Evolutionary conservation across 2,329 filamentous ascomycete species (phyloP).

Genomic region (Xylogone sp.): DNA sequence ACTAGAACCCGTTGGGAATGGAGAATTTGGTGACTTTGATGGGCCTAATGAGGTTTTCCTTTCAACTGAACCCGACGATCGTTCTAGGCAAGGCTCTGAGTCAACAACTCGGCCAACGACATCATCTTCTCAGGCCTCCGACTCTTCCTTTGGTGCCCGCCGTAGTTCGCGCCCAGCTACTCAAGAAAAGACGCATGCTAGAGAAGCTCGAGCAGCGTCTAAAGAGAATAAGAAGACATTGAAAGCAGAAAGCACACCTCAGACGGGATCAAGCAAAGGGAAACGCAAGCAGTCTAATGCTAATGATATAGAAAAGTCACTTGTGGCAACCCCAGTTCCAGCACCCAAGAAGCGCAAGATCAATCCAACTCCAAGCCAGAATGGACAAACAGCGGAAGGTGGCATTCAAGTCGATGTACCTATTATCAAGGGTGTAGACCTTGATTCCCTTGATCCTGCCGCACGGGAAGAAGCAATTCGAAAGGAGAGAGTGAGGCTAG

Average conservation of each 20-base stretch:
- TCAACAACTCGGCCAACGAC: slow-evolving; percentile 14
- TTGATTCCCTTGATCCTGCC: not conserved
- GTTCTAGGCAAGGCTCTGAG: slow-evolving; percentile 11
- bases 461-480: slow-evolving; percentile 3
- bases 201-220: not conserved
- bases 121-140: slow-evolving; percentile 15
- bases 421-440: not conserved
- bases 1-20: not conserved
- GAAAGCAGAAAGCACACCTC: not conserved
- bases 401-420: not conserved
- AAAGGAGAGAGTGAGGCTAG: slow-evolving; percentile 15
- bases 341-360: not conserved
- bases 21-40: not conserved
- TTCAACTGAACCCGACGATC: slow-evolving; percentile 20
- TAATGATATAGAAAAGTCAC: not conserved
- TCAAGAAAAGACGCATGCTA: slow-evolving; percentile 7
- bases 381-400: not conserved
- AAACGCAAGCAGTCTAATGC: not conserved
- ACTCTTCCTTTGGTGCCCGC: slow-evolving; percentile 9
- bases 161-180: slow-evolving; percentile 10
- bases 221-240: not conserved
- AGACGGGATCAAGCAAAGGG: not conserved
- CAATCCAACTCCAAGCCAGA: not conserved
- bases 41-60: slow-evolving; percentile 17
- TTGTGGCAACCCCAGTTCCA: not conserved